Percentiles rank a stretch among this genome's conserved stretches.
Conservation (phyloP, 2,329 filamentous ascomycete genomes). For the Arthrobotrys sphaeroides region DNA sequence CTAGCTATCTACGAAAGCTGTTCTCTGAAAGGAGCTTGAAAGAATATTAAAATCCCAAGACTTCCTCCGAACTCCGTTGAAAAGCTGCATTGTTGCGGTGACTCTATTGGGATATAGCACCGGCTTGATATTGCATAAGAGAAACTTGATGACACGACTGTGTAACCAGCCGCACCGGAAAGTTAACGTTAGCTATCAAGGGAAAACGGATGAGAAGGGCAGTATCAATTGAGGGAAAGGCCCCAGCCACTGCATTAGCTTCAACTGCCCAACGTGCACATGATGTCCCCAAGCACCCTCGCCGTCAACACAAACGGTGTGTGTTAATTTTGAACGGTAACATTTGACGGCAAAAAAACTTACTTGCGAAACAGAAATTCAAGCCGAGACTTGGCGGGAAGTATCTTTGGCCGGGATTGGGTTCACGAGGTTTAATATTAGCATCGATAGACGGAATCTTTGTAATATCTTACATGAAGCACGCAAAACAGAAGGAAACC, state of each 20-base stretch:
- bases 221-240: background rate
- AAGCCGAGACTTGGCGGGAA: constrained; percentile 36
- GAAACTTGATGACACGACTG: constrained; percentile 27
- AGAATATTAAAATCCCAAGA: background rate
- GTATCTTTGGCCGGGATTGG: constrained; percentile 13
- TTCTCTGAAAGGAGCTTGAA: background rate
- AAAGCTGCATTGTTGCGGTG: background rate
- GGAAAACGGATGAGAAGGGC: background rate
- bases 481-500: constrained; percentile 13
- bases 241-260: constrained; percentile 30
- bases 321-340: constrained; percentile 38
- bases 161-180: constrained; percentile 44
- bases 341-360: constrained; percentile 2
- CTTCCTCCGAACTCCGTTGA: constrained; percentile 8
- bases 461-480: constrained; percentile 36
- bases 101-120: constrained; percentile 11
- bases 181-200: constrained; percentile 37
- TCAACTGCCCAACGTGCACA: constrained; percentile 22
- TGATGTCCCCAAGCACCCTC: constrained; percentile 3
- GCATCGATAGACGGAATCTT: constrained; percentile 23
- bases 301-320: constrained; percentile 34
- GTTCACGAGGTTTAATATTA: constrained; percentile 21
- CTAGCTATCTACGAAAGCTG: background rate
- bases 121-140: constrained; percentile 24
- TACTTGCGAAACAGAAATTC: background rate